Evolutionary conservation across 495 filamentous ascomycete genomes (phyloP), one percentile per base, ranked within the genome.

Genomic region (Xylaria scruposa): DNA sequence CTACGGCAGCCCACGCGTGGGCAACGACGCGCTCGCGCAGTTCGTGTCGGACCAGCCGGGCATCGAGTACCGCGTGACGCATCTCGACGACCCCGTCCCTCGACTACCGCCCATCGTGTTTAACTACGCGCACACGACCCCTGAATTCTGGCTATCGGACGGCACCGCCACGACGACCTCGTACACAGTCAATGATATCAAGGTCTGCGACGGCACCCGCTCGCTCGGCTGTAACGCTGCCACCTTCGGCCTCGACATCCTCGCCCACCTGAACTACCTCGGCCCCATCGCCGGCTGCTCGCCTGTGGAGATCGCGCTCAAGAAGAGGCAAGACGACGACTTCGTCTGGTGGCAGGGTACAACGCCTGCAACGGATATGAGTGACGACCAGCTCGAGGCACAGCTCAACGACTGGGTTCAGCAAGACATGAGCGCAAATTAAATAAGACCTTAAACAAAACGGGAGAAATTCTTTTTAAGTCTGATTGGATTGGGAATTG

Each of bases 1-100:
- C 7, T 93, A 87, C 77, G 92, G 91, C 71, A 82, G 87, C 38
- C 92, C 92, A 4, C 90, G 90, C 36, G 86, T 92, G 6, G 92
- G 91, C 62, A 90, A 90, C 72, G 29, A 72, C 9, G 84, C 82
- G 19, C 81, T 93, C 72, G 87, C 85, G 46, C 74, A 80, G 31
- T 90, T 87, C 74, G 83, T 93, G 76, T 88, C 90, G 51, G 62
- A 71, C 29, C 78, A 81, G 70, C 42, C 78, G 36, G 82, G 78
- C 19, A 79, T 78, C 36, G 89, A 88, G 72, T 92, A 82, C 82
- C 88, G 92, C 71, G 83, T 91, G 40, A 94, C 92, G 4, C 90
- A 94, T 76, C 75, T 77, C 17, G 83, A 90, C 74, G 92, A 95
- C 79, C 85, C 89, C 1, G 87, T 94, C 0, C 90, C 92, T 2